Conservation (phyloP, 176 grass and related monocot species). For the Oryza glaberrima region DNA sequence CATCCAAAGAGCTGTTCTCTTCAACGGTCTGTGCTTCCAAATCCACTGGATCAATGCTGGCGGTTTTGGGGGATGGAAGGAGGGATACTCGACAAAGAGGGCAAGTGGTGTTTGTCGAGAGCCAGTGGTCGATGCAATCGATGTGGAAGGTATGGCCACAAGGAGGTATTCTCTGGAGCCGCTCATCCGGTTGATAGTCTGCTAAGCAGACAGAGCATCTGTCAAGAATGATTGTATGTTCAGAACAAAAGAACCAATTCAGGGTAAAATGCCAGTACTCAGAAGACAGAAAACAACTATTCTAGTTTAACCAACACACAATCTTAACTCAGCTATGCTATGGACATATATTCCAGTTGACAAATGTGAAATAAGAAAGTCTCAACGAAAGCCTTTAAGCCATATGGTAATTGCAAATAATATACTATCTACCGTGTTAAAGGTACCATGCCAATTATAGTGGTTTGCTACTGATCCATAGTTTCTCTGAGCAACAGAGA, state of each 20-base stretch:
- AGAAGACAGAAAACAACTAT: background rate
- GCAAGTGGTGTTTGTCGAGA: conserved; percentile 84
- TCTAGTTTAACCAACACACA: background rate
- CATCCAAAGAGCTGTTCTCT: background rate
- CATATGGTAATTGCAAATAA: background rate
- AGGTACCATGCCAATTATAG: background rate
- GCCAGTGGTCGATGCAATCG: conserved; percentile 90
- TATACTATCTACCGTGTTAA: background rate
- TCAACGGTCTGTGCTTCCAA: conserved; percentile 48
- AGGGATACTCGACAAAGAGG: conserved; percentile 90
- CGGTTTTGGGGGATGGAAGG: conserved; percentile 54
- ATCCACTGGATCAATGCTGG: conserved; percentile 9
- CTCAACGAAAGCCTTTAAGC: background rate
- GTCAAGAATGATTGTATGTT: conserved; percentile 28
- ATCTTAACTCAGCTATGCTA: background rate
- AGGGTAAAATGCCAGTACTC: background rate
- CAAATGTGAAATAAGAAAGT: background rate
- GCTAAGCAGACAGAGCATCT: conserved; percentile 97
- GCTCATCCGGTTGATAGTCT: conserved; percentile 85
- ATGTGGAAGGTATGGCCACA: conserved; percentile 97
- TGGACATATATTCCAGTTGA: background rate
- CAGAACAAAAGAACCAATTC: background rate
- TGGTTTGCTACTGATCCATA: background rate
- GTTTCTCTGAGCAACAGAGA: background rate
- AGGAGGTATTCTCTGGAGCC: conserved; percentile 84